Base-by-base conservation (phyloP, 345 rosid genomes). In the Geranium rotundifolium region DNA sequence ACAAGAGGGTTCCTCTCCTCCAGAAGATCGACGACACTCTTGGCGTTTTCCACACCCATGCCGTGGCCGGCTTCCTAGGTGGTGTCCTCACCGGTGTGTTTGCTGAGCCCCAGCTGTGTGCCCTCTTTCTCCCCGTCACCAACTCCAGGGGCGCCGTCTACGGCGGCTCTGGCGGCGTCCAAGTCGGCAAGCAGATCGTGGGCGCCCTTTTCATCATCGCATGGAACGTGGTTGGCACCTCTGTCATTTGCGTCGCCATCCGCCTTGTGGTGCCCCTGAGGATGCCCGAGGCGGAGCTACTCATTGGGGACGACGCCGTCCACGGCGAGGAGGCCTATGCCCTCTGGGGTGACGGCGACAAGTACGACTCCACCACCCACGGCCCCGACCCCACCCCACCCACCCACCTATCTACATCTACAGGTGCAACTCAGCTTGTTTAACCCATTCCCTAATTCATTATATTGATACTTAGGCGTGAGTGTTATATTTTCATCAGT, bases 241-340 rank as follows among this genome's bases (percentile, higher is more conserved):
- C 72, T 13, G 19, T 69, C 62, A 58, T 69, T 14, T 69, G 72
- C 57, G 19, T 69, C 7, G 15, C 19, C 37, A 19, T 69, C n/a
- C n/a, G 63, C 9, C 37, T 63, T n/a, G 67, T 69, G 67, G 15
- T 69, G 4, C 72, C 72, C 14, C 52, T 69, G 59, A 29, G 72
- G 29, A 69, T 69, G 72, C 29, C 72, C n/a, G 72, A 69, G 58
- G 72, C 63, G 39, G 30, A 69, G 50, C 54, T 69, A 13, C 57
- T 62, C 8, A 63, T 69, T 9, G 72, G 72, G 54, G 72, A 69
- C 1, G 72, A 69, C 3, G 72, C 58, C 2, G 72, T 50, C 18
- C 72, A 69, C 8, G 72, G 72, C 3, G 72, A 69, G 62, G 72
- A 69, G 65, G 72, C 72, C 0, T 69, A 69, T 19, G 72, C 72